phyloP scores from a whole-genome alignment of 192 early-diverging fungal species.

The Mortierella antarctica region DNA sequence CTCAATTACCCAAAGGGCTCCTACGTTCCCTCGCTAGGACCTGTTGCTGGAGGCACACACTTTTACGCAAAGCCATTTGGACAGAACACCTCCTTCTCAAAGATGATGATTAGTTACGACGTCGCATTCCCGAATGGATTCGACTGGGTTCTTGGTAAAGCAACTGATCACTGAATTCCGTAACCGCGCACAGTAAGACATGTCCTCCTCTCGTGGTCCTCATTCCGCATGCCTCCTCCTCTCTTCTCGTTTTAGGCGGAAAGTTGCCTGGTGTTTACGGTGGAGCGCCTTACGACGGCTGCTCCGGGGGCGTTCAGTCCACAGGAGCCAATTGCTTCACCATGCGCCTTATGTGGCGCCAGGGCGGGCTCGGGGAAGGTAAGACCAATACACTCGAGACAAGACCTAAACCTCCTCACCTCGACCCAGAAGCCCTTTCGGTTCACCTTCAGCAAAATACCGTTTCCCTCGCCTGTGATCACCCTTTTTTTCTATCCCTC shows the following conservation, averaged over 20 bases:
- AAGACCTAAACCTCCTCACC: neutral
- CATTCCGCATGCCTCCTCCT: neutral
- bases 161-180: too few species aligned
- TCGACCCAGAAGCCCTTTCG: neutral
- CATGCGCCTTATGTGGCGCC: conserved; percentile 64
- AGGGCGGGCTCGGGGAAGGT: conserved; percentile 46
- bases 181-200: neutral
- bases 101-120: conserved; percentile 59
- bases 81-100: conserved; percentile 36
- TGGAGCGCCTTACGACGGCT: conserved; percentile 51
- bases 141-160: conserved; percentile 52
- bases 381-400: neutral
- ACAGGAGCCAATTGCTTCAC: conserved; percentile 58
- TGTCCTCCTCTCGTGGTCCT: neutral
- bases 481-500: neutral
- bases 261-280: conserved; percentile 63
- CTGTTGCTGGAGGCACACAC: conserved; percentile 52
- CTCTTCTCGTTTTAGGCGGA: conserved; percentile 40
- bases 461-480: neutral
- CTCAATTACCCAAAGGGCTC: conserved; percentile 58
- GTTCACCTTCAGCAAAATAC: neutral
- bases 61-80: conserved; percentile 59
- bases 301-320: conserved; percentile 61
- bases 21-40: conserved; percentile 48
- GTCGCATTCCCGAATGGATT: conserved; percentile 58